Evolutionary conservation across 2,329 filamentous ascomycete species (phyloP).

Genomic region (Periglandula ipomoeae): DNA sequence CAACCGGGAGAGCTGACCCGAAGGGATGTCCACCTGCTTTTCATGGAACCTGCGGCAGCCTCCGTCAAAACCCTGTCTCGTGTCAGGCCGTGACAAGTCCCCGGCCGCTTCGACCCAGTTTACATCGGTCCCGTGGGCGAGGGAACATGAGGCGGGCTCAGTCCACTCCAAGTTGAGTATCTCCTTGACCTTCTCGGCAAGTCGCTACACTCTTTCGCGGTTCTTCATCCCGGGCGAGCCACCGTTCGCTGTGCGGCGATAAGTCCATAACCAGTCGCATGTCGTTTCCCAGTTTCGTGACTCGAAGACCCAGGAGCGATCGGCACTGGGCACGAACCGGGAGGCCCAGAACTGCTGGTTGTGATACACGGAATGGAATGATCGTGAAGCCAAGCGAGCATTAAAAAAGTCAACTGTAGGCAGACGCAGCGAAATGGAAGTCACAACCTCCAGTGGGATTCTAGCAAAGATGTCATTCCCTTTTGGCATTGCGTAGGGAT

Average conservation of each 20-base stretch:
- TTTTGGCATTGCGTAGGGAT: neutral
- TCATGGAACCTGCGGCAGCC: slow-evolving; percentile 8
- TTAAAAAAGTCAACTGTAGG: slow-evolving; percentile 8
- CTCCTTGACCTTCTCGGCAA: slow-evolving; percentile 7
- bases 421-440: slow-evolving; percentile 4
- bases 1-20: slow-evolving; percentile 7
- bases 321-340: slow-evolving; percentile 6
- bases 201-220: slow-evolving; percentile 8
- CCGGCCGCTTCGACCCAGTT: slow-evolving; percentile 6
- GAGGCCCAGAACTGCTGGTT: slow-evolving; percentile 9
- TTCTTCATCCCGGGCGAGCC: slow-evolving; percentile 8
- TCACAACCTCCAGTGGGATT: slow-evolving; percentile 7
- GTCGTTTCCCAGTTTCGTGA: slow-evolving; percentile 6
- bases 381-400: slow-evolving; percentile 7
- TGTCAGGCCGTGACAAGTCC: slow-evolving; percentile 1
- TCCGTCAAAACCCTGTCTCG: slow-evolving; percentile 4
- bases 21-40: slow-evolving; percentile 3
- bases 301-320: slow-evolving; percentile 11
- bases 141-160: slow-evolving; percentile 3
- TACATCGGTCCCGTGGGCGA: neutral
- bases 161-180: slow-evolving; percentile 8
- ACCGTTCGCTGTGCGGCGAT: slow-evolving; percentile 8
- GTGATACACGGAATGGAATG: slow-evolving; percentile 8
- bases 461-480: slow-evolving; percentile 3
- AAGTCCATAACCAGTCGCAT: slow-evolving; percentile 8